These are phyloP conservation scores for Ustilago loliicola DNA, from an alignment of 1,284 basidiomycete species.

Conservation along the genomic window DNA sequence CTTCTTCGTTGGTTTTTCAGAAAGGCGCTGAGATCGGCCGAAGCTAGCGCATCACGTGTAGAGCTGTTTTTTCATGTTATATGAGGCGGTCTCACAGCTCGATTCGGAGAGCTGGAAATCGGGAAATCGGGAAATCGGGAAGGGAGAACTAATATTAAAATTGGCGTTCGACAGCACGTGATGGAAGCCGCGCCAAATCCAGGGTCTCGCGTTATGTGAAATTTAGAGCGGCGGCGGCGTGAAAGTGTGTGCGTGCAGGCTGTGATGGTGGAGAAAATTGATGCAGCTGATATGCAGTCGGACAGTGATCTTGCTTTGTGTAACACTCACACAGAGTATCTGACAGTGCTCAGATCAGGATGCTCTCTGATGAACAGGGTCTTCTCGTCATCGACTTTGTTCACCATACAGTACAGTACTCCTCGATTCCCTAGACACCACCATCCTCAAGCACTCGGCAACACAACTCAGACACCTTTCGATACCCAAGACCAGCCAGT, in stretches of 20 bases:
- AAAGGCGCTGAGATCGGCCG: too few species aligned
- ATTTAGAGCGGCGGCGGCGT: too few species aligned
- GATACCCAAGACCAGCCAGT: too few species aligned
- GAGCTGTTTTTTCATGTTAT: too few species aligned
- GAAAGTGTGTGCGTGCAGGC: too few species aligned
- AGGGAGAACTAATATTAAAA: too few species aligned
- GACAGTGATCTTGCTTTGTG: background rate
- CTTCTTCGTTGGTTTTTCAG: too few species aligned
- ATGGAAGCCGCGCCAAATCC: background rate
- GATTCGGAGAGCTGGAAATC: too few species aligned
- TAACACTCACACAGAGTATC: too few species aligned
- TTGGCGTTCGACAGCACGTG: background rate
- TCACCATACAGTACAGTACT: background rate
- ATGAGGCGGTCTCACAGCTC: too few species aligned
- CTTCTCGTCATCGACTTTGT: background rate
- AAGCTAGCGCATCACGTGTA: too few species aligned
- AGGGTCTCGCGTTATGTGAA: constrained; percentile 4
- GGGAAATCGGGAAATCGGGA: too few species aligned
- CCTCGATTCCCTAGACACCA: background rate
- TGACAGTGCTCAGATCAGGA: background rate
- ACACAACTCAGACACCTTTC: background rate
- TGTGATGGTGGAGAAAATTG: background rate
- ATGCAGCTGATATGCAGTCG: constrained; percentile 3
- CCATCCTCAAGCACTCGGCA: background rate
- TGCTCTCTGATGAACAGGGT: background rate